These are phyloP conservation scores for Takashimella tepidaria DNA, from an alignment of 1,284 basidiomycete genomes.

Conservation along the genomic window DNA sequence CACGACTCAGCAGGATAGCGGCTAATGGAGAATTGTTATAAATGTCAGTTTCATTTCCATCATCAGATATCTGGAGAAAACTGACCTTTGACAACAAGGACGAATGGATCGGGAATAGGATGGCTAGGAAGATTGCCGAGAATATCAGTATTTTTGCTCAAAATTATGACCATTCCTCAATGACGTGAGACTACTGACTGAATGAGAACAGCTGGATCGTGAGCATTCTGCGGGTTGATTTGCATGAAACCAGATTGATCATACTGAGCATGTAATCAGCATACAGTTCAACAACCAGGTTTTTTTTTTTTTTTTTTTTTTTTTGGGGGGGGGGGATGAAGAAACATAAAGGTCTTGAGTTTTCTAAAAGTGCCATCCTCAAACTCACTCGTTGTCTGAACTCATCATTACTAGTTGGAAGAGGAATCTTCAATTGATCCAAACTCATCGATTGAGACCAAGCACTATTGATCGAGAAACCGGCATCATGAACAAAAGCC, in stretches of 20 bases:
- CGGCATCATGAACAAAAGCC: slow-evolving; percentile 30
- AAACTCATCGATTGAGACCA: slow-evolving; percentile 28
- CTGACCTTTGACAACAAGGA: slow-evolving; percentile 28
- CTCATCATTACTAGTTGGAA: slow-evolving; percentile 29
- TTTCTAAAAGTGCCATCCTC: no score
- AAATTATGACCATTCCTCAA: no score
- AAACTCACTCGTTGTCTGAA: slow-evolving; percentile 21
- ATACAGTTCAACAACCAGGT: not conserved
- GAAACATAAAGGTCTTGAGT: not conserved
- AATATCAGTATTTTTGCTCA: not conserved
- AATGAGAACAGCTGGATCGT: slow-evolving; percentile 22
- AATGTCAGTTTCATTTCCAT: no score
- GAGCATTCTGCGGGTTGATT: slow-evolving; percentile 32
- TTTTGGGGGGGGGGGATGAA: no score
- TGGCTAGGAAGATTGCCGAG: slow-evolving; percentile 17
- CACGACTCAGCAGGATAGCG: slow-evolving; percentile 21
- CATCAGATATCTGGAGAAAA: no score
- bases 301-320: no score
- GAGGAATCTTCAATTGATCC: slow-evolving; percentile 19
- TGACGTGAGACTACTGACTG: no score
- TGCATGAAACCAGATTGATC: slow-evolving; percentile 14
- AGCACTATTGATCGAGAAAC: slow-evolving; percentile 27
- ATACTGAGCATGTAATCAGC: no score
- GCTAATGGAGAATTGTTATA: no score
- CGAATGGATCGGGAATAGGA: slow-evolving; percentile 34